Percentiles rank a stretch among this genome's conserved stretches.
phyloP scores from a whole-genome alignment of 1,284 basidiomycete genomes.

The Moniliophthora roreri region DNA sequence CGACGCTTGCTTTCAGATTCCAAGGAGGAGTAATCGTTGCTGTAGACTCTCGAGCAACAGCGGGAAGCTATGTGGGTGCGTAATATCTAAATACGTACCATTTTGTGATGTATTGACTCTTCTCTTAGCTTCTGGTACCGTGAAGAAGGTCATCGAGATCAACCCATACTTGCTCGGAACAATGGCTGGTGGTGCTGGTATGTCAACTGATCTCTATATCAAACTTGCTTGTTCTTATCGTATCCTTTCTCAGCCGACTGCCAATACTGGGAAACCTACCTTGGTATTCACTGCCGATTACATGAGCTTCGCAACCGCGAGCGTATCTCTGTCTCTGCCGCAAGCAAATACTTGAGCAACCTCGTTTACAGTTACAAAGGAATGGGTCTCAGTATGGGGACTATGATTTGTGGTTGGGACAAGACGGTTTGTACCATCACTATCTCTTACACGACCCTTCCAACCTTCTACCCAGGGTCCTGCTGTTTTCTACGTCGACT shows the following conservation, averaged over 20 bases:
- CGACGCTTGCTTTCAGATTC: constrained; percentile 97
- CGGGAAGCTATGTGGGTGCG: constrained; percentile 94
- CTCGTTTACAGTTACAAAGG: constrained; percentile 99
- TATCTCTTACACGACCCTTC: background rate
- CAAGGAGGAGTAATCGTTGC: constrained; percentile 97
- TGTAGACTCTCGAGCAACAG: constrained; percentile 96
- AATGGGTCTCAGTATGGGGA: constrained; percentile 99
- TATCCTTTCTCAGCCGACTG: constrained; percentile 69
- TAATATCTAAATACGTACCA: constrained; percentile 16
- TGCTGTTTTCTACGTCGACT: constrained; percentile 98
- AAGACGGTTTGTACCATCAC: constrained; percentile 72
- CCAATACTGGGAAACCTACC: constrained; percentile 98
- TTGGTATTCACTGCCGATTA: constrained; percentile 96
- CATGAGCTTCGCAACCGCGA: constrained; percentile 98
- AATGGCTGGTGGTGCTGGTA: constrained; percentile 98
- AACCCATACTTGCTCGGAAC: constrained; percentile 98
- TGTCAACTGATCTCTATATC: constrained; percentile 22
- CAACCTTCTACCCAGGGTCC: constrained; percentile 62
- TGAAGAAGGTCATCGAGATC: constrained; percentile 99
- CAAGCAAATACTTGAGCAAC: constrained; percentile 96
- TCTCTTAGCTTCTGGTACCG: constrained; percentile 81
- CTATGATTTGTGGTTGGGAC: constrained; percentile 99
- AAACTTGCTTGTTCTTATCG: background rate
- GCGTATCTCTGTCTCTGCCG: constrained; percentile 97
- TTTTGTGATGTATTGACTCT: constrained; percentile 7